Percentiles rank a stretch among this genome's conserved stretches.
Conservation (phyloP, 2,329 filamentous ascomycete genomes). For the Ceratocystis huliohia region DNA sequence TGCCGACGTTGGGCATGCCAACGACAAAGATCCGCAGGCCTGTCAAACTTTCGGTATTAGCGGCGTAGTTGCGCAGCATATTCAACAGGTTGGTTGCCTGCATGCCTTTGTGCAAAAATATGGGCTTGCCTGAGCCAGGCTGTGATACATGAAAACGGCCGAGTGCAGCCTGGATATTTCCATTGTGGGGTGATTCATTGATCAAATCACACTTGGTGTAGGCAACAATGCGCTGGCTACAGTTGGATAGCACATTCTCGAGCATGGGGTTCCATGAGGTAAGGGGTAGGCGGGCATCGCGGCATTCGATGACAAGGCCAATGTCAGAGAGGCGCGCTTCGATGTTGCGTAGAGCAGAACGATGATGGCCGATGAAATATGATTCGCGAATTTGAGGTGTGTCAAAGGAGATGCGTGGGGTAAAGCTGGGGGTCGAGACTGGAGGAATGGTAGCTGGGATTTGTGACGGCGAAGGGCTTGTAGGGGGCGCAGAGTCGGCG, state of each 20-base stretch:
- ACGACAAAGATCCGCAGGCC: constrained; percentile 80
- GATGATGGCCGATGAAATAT: constrained; percentile 92
- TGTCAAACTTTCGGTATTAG: constrained; percentile 45
- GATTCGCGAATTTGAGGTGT: constrained; percentile 67
- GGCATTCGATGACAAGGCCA: constrained; percentile 83
- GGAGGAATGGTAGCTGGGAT: constrained; percentile 11
- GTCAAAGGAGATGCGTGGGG: constrained; percentile 60
- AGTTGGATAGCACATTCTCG: constrained; percentile 55
- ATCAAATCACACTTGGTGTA: constrained; percentile 85
- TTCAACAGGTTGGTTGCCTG: constrained; percentile 18
- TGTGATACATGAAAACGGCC: constrained; percentile 24
- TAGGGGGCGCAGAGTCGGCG: background rate
- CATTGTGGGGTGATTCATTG: constrained; percentile 18
- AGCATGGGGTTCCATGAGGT: constrained; percentile 85
- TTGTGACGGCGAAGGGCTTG: background rate
- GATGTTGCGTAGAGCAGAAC: constrained; percentile 69
- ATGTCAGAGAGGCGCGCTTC: constrained; percentile 66
- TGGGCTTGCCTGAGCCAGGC: constrained; percentile 12
- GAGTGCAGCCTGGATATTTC: constrained; percentile 27
- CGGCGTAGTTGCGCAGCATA: constrained; percentile 27
- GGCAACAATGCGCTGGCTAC: constrained; percentile 63
- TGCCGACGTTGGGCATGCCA: constrained; percentile 96
- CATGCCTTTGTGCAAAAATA: constrained; percentile 34
- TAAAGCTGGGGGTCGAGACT: constrained; percentile 38
- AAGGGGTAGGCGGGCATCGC: constrained; percentile 81